phyloP scores from a whole-genome alignment of 179 eudicot genomes.

The Silene noctiflora region DNA sequence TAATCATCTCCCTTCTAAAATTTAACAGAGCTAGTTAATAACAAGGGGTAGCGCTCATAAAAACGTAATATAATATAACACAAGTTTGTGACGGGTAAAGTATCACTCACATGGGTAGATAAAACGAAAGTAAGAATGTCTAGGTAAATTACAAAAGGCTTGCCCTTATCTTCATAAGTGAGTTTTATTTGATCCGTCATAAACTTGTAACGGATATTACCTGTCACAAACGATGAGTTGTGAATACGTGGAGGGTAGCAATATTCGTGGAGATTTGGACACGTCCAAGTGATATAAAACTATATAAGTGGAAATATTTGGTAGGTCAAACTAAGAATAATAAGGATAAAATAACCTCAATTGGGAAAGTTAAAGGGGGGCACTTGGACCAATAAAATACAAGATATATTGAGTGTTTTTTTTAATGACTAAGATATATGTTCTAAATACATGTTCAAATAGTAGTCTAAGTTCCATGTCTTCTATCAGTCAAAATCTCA shows the following conservation, averaged over 20 bases:
- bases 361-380: background rate
- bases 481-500: background rate
- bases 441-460: background rate
- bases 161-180: no score
- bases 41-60: no score
- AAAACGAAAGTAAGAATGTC: no score
- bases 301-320: slow-evolving; percentile 27
- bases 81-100: no score
- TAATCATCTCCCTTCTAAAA: no score
- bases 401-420: slow-evolving; percentile 15
- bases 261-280: slow-evolving; percentile 11
- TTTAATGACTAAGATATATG: background rate
- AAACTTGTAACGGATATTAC: no score
- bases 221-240: no score
- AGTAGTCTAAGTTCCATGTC: background rate
- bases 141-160: no score
- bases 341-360: slow-evolving; percentile 11
- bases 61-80: no score
- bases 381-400: slow-evolving; percentile 29
- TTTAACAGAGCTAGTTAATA: no score
- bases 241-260: background rate
- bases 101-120: no score
- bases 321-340: slow-evolving; percentile 37
- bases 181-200: no score
- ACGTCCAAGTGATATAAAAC: slow-evolving; percentile 6